These are phyloP conservation scores for Wallacemonas sp. DNA, from an alignment of 208 protist species.

Conservation along the genomic window DNA sequence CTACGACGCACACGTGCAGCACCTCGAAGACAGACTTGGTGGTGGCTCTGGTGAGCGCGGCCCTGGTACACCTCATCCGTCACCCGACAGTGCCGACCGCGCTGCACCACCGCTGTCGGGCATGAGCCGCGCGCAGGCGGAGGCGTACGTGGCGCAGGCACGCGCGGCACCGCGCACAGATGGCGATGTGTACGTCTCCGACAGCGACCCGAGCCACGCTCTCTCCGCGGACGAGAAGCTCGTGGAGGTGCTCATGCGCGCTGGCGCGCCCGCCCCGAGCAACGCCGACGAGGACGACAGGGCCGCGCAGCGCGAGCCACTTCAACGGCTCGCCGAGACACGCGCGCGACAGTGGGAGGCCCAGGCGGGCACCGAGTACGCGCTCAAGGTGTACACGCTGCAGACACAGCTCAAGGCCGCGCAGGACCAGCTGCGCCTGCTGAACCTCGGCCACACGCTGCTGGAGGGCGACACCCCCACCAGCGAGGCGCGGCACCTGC, in stretches of 20 bases:
- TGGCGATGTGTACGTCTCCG: constrained; percentile 41
- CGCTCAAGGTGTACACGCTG: constrained; percentile 18
- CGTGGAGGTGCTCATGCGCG: constrained; percentile 53
- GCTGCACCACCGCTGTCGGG: background rate
- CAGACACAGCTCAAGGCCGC: constrained; percentile 10
- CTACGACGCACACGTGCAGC: constrained; percentile 79
- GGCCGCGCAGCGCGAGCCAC: constrained; percentile 13
- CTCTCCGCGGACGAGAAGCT: constrained; percentile 71
- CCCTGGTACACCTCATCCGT: constrained; percentile 6
- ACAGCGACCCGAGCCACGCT: constrained; percentile 27
- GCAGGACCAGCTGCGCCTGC: constrained; percentile 17
- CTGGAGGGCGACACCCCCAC: constrained; percentile 7
- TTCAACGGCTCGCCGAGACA: constrained; percentile 21
- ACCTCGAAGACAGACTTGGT: constrained; percentile 69
- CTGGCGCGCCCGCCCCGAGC: constrained; percentile 17
- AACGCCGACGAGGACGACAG: constrained; percentile 15
- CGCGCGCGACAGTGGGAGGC: constrained; percentile 17
- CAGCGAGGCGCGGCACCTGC: constrained; percentile 21
- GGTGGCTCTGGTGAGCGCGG: constrained; percentile 10
- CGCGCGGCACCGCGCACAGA: constrained; percentile 7
- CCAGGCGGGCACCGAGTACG: constrained; percentile 10
- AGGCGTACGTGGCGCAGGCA: constrained; percentile 42
- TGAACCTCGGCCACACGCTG: constrained; percentile 14
- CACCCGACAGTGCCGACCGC: background rate
- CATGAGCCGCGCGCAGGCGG: constrained; percentile 27